Percentiles rank a stretch among this genome's conserved stretches.
Conservation (phyloP, 495 filamentous ascomycete species). For the Cairneyella variabilis region DNA sequence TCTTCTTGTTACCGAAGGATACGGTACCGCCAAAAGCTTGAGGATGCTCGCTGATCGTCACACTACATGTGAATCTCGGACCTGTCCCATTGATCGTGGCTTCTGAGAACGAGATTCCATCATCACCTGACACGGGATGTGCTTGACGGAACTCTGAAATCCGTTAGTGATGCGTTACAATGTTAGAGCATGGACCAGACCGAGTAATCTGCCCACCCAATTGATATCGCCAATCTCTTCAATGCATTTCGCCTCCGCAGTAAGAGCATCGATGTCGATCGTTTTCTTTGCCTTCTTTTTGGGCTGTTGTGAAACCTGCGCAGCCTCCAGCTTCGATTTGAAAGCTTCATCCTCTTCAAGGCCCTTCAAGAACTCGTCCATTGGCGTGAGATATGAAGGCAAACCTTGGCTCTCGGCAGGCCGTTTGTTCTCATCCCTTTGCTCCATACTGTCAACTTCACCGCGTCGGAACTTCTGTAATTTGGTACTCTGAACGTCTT, state of each 20-base stretch:
- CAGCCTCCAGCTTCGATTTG: neutral
- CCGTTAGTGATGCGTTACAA: neutral
- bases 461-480: no score
- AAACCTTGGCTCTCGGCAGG: no score
- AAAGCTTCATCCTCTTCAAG: neutral
- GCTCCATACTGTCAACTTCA: no score
- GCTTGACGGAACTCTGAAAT: conserved; percentile 20
- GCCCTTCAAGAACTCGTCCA: no score
- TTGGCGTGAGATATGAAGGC: no score
- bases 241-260: conserved; percentile 22
- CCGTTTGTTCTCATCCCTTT: no score
- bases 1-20: conserved; percentile 1
- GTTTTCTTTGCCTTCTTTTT: conserved; percentile 6
- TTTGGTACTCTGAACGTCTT: no score
- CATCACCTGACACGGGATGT: conserved; percentile 4
- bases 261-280: conserved; percentile 24
- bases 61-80: conserved; percentile 1
- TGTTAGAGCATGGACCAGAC: conserved; percentile 5
- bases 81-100: neutral
- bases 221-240: conserved; percentile 20
- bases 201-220: conserved; percentile 19
- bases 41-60: neutral
- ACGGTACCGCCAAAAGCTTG: conserved; percentile 5
- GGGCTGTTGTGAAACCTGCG: neutral
- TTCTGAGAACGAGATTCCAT: conserved; percentile 8